Percentiles rank a stretch among this genome's conserved stretches.
phyloP scores from a whole-genome alignment of 108 stramenopile species.

The Skeletonema potamos region DNA sequence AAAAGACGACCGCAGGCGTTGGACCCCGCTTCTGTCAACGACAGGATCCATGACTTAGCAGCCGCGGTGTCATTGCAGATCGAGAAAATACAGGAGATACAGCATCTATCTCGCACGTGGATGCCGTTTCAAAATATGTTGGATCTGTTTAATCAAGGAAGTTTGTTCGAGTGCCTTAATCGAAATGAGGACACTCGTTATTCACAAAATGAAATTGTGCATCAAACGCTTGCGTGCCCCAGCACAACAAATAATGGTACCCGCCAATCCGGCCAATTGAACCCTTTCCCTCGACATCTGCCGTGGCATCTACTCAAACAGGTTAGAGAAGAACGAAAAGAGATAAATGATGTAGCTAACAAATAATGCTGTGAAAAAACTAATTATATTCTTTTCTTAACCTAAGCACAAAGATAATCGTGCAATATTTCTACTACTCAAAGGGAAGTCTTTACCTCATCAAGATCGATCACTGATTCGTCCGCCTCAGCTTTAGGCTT shows the following conservation, averaged over 20 bases:
- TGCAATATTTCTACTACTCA: no score
- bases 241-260: neutral
- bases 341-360: neutral
- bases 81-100: neutral
- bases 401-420: no score
- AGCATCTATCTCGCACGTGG: slow-evolving; percentile 9
- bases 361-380: neutral
- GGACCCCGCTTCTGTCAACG: neutral
- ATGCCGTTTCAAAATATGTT: slow-evolving; percentile 25
- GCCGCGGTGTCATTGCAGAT: slow-evolving; percentile 1
- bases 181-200: neutral
- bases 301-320: neutral
- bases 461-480: slow-evolving; percentile 29
- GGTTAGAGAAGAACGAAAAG: neutral
- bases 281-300: neutral
- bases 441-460: neutral
- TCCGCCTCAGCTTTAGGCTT: slow-evolving; percentile 6
- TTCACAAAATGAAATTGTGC: neutral
- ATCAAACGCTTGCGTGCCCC: neutral
- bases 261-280: no score
- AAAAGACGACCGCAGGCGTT: slow-evolving; percentile 18
- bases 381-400: no score
- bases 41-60: slow-evolving; percentile 3
- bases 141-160: slow-evolving; percentile 12
- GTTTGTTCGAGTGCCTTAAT: neutral